phyloP scores from a whole-genome alignment of 2,329 filamentous ascomycete species.

The Sclerotinia sclerotiorum region DNA sequence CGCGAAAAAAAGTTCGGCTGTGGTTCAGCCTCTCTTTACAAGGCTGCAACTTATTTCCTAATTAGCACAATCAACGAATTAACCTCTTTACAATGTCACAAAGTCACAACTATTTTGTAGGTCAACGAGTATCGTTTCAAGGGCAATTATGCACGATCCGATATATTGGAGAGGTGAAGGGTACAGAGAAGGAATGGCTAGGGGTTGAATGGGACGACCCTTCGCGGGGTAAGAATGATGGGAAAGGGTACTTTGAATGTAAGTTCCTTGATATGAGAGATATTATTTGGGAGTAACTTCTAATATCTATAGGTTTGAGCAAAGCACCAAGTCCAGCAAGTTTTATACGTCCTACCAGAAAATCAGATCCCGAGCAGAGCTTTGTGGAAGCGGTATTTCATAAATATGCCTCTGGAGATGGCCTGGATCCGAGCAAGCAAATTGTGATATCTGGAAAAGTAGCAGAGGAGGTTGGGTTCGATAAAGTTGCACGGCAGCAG shows the following conservation, averaged over 20 bases:
- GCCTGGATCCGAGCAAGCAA: constrained; percentile 45
- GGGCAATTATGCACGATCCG: constrained; percentile 79
- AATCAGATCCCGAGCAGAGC: constrained; percentile 63
- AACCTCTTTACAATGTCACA: constrained; percentile 31
- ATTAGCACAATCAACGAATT: constrained; percentile 22
- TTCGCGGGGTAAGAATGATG: constrained; percentile 84
- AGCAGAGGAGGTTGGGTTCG: constrained; percentile 91
- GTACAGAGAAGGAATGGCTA: constrained; percentile 70
- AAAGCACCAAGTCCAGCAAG: constrained; percentile 72
- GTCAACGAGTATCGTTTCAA: constrained; percentile 78
- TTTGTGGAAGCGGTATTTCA: constrained; percentile 77
- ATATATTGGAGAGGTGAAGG: constrained; percentile 74
- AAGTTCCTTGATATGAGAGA: constrained; percentile 38
- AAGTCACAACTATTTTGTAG: constrained; percentile 48
- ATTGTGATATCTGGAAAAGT: constrained; percentile 77
- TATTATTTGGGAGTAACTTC: not conserved
- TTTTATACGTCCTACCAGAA: constrained; percentile 78
- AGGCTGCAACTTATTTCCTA: constrained; percentile 23
- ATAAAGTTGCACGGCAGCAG: constrained; percentile 81
- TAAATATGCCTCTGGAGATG: constrained; percentile 74
- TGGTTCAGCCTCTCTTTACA: constrained; percentile 33
- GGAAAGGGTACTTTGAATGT: constrained; percentile 85
- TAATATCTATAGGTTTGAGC: constrained; percentile 50
- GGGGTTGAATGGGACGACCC: constrained; percentile 97
- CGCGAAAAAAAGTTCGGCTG: constrained; percentile 29